Percentiles rank a stretch among this genome's conserved stretches.
phyloP scores from a whole-genome alignment of 148 eudicot genomes.

The Vaccinium vitisidaea region DNA sequence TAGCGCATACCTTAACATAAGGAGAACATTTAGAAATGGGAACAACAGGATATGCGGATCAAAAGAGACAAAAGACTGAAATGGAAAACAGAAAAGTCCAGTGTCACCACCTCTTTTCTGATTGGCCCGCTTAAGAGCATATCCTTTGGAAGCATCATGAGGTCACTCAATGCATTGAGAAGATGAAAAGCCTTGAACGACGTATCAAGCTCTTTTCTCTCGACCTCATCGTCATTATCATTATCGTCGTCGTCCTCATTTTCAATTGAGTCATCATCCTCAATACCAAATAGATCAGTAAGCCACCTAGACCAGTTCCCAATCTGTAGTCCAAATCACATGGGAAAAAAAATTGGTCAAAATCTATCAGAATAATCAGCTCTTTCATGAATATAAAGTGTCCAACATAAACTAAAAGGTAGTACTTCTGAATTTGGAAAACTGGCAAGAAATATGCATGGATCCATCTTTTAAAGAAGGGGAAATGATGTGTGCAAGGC shows the following conservation, averaged over 20 bases:
- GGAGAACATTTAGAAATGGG: not conserved
- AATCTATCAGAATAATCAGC: not conserved
- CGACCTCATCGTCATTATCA: slow-evolving; percentile 27
- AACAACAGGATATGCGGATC: not conserved
- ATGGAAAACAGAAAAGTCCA: slow-evolving; percentile 10
- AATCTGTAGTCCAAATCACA: slow-evolving; percentile 47
- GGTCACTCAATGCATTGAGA: slow-evolving; percentile 84
- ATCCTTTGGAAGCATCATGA: slow-evolving; percentile 99
- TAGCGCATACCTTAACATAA: slow-evolving; percentile 68
- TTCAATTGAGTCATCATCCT: slow-evolving; percentile 54
- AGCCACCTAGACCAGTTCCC: slow-evolving; percentile 98
- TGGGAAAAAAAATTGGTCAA: not conserved
- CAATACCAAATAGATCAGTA: slow-evolving; percentile 77
- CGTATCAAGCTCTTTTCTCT: slow-evolving; percentile 26
- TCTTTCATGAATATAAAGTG: not conserved
- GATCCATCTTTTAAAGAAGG: not conserved
- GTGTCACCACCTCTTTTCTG: slow-evolving; percentile 66
- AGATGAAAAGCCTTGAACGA: slow-evolving; percentile 70
- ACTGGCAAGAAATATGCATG: not conserved
- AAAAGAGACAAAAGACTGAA: not conserved
- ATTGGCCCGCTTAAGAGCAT: slow-evolving; percentile 67
- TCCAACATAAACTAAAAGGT: not conserved
- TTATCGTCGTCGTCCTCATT: slow-evolving; percentile 21
- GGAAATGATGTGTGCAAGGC: not conserved
- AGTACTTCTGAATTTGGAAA: not conserved